phyloP scores from a whole-genome alignment of 495 filamentous ascomycete species.

The Penicilliopsis zonata region DNA sequence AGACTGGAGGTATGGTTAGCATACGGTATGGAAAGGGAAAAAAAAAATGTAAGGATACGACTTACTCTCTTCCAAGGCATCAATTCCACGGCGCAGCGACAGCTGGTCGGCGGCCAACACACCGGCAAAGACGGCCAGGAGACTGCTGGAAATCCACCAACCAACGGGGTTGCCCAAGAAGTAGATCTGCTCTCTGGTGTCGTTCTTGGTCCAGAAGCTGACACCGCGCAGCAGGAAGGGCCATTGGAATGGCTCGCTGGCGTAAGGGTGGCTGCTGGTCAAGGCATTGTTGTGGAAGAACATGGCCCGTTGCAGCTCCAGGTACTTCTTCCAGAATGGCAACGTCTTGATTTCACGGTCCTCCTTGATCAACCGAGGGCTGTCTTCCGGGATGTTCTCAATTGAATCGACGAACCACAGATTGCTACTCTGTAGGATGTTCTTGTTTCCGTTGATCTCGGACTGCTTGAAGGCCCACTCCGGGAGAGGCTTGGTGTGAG shows the following conservation, averaged over 20 bases:
- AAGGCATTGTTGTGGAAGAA: slow-evolving; percentile 98
- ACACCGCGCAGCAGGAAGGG: slow-evolving; percentile 93
- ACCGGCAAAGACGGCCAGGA: slow-evolving; percentile 87
- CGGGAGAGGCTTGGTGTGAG: slow-evolving; percentile 80
- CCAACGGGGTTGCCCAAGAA: slow-evolving; percentile 95
- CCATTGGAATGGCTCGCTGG: slow-evolving; percentile 92
- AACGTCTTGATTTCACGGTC: slow-evolving; percentile 67
- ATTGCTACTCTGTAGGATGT: slow-evolving; percentile 78
- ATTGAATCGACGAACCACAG: slow-evolving; percentile 91
- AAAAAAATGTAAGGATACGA: slow-evolving; percentile 12
- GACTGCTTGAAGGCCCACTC: slow-evolving; percentile 97
- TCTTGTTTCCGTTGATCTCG: slow-evolving; percentile 99
- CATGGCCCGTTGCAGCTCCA: slow-evolving; percentile 95
- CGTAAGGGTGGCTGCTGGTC: slow-evolving; percentile 92
- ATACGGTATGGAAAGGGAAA: background rate
- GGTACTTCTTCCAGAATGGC: slow-evolving; percentile 86
- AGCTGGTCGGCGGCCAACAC: slow-evolving; percentile 90
- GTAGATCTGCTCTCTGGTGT: slow-evolving; percentile 94
- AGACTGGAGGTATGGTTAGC: slow-evolving; percentile 16
- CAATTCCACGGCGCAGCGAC: slow-evolving; percentile 79
- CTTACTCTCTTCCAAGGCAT: slow-evolving; percentile 90
- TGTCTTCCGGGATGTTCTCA: slow-evolving; percentile 58
- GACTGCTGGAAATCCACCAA: slow-evolving; percentile 90
- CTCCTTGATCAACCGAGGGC: slow-evolving; percentile 55
- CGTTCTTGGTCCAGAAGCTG: slow-evolving; percentile 98